phyloP scores from a whole-genome alignment of 495 filamentous ascomycete genomes.

The Tuber borchii region DNA sequence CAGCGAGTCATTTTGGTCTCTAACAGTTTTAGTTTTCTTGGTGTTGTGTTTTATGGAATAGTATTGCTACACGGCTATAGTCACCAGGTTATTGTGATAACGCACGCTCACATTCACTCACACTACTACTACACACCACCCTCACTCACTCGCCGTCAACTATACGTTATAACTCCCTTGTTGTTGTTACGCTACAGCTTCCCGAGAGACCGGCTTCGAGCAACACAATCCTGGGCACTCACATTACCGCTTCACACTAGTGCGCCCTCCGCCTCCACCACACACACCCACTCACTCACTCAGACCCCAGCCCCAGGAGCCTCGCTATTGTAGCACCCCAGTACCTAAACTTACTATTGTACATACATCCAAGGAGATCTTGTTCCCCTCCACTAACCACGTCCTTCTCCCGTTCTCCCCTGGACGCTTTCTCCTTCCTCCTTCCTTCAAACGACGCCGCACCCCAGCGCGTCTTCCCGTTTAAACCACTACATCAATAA shows the following conservation, averaged over 20 bases:
- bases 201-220: slow-evolving; percentile 6
- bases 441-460: neutral
- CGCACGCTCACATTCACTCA: neutral
- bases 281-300: neutral
- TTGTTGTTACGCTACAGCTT: slow-evolving; percentile 5
- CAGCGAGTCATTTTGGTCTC: neutral
- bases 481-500: slow-evolving; percentile 38
- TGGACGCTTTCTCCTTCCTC: neutral
- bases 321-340: slow-evolving; percentile 20
- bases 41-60: slow-evolving; percentile 1
- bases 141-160: neutral
- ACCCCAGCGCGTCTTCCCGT: slow-evolving; percentile 35
- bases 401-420: slow-evolving; percentile 23
- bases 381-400: slow-evolving; percentile 26
- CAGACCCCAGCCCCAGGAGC: slow-evolving; percentile 29
- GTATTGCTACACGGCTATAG: neutral
- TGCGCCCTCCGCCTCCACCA: slow-evolving; percentile 1
- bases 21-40: slow-evolving; percentile 4
- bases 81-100: slow-evolving; percentile 3
- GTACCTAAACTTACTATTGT: slow-evolving; percentile 11
- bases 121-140: neutral
- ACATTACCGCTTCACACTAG: slow-evolving; percentile 36
- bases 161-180: neutral
- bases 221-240: slow-evolving; percentile 30
- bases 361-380: slow-evolving; percentile 38